Evolutionary conservation across 2,329 filamentous ascomycete species (phyloP).

Genomic region (Mariannaea elegans): DNA sequence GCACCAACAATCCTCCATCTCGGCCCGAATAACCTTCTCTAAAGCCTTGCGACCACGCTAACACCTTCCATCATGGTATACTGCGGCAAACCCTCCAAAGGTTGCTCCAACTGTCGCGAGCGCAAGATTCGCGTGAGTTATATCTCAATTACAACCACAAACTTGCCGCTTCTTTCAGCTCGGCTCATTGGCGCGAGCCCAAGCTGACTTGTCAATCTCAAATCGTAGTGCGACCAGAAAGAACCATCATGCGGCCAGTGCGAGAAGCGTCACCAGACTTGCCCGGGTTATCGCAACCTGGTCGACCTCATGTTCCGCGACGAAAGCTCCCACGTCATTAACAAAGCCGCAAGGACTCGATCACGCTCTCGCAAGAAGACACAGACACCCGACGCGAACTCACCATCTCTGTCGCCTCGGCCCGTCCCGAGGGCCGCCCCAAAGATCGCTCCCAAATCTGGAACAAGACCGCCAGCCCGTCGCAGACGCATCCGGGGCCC

Average conservation of each 20-base stretch:
- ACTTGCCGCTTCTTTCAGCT: not conserved
- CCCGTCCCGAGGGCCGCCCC: conserved; percentile 9
- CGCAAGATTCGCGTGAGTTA: conserved; percentile 64
- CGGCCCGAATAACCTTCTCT: not conserved
- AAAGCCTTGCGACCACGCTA: conserved; percentile 8
- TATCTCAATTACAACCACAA: not conserved
- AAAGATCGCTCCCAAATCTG: conserved; percentile 14
- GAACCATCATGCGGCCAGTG: conserved; percentile 64
- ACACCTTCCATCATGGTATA: conserved; percentile 59
- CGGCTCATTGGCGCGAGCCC: not conserved
- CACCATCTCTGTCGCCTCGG: conserved; percentile 29
- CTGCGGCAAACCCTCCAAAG: conserved; percentile 66
- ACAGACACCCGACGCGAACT: conserved; percentile 24
- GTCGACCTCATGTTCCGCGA: conserved; percentile 67
- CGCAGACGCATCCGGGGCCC: conserved; percentile 27
- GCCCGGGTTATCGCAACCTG: conserved; percentile 64
- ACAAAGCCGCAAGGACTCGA: conserved; percentile 55
- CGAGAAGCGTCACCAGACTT: conserved; percentile 59
- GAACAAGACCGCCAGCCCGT: conserved; percentile 9
- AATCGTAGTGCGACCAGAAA: conserved; percentile 60
- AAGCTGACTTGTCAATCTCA: conserved; percentile 16
- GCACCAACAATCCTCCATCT: conserved; percentile 4
- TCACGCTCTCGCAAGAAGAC: conserved; percentile 38
- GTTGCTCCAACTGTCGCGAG: conserved; percentile 63
- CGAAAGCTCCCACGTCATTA: conserved; percentile 64